These are phyloP conservation scores for Sporothrix mexicana DNA, from an alignment of 2,329 filamentous ascomycete species.

Conservation along the genomic window DNA sequence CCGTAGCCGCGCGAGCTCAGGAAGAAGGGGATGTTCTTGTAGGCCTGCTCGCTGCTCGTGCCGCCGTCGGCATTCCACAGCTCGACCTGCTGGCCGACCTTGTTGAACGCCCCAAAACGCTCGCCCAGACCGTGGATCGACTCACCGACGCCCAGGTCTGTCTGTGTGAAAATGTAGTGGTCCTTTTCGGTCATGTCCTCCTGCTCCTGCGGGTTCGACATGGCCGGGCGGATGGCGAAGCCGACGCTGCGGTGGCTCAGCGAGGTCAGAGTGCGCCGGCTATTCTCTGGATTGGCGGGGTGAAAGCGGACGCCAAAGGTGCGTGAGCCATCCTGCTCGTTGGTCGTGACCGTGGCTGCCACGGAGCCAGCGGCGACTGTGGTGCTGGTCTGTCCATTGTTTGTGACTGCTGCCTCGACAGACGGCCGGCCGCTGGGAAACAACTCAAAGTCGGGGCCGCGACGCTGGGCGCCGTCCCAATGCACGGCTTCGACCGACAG, in stretches of 20 bases:
- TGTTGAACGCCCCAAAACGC: conserved; percentile 77
- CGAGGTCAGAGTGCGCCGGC: conserved; percentile 52
- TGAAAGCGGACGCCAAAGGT: conserved; percentile 20
- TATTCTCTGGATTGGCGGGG: background rate
- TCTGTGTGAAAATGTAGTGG: conserved; percentile 64
- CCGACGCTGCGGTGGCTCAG: conserved; percentile 62
- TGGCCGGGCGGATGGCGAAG: conserved; percentile 60
- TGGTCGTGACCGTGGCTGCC: conserved; percentile 50
- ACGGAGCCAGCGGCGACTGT: conserved; percentile 59
- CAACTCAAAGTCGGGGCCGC: conserved; percentile 63
- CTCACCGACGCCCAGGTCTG: conserved; percentile 63
- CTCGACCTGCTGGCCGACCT: conserved; percentile 71
- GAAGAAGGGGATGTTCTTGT: conserved; percentile 75
- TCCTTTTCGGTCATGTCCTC: conserved; percentile 59
- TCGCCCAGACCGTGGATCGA: conserved; percentile 77
- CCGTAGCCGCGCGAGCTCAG: conserved; percentile 76
- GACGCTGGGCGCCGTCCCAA: conserved; percentile 59
- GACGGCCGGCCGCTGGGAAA: conserved; percentile 59
- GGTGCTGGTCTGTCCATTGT: conserved; percentile 46
- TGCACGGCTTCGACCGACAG: conserved; percentile 65
- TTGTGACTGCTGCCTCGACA: conserved; percentile 47
- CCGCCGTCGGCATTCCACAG: conserved; percentile 70
- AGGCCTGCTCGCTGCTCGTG: conserved; percentile 71
- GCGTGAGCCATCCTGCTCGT: background rate
- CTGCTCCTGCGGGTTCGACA: conserved; percentile 58